Evolutionary conservation across 2,329 filamentous ascomycete genomes (phyloP), one percentile per base, ranked within the genome.

Genomic region (Aspergillus viridinutans): DNA sequence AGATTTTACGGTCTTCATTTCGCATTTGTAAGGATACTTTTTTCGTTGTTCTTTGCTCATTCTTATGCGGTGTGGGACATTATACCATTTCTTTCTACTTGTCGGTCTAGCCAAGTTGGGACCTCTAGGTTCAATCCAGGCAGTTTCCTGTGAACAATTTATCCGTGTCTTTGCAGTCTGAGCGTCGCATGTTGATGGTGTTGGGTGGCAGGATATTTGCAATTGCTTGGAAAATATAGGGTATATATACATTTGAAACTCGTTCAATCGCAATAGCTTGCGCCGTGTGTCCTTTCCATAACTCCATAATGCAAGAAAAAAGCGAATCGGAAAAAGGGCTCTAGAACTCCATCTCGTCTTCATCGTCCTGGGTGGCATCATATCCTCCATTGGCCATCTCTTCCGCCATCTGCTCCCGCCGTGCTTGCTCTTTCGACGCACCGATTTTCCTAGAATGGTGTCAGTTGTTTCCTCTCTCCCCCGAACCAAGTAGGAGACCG

Each of bases 381-480:
- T 81, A 83, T 6, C 67, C 72, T 23, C 78, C 81, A 54, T 80
- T 82, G 49, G 82, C 81, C 52, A 79, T 78, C 64, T 85, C 84
- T 65, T 90, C 89, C 45, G 85, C 84, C 68, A 94, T 89, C 62
- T 89, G 84, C 67, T 96, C 92, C 61, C 88, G 81, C 60, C 90
- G 82, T 49, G 85, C 84, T 61, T 88, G 85, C 78, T 97, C 93
- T 54, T 86, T 86, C 42, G 89, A 91, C 2, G 88, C 86, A 9
- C 91, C 91, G 52, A 97, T 85, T 78, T 86, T 92, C 67, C 92
- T 84, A 35, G 40, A 32, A 52, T 49, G 12, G 42, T n/a, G 43
- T 64, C 54, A 56, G 40, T 29, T 49, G 47, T 29, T 26, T 25
- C 20, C 20, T 29, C 10, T 29, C 28, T 32, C 17, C 25, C 2